Evolutionary conservation across 176 grass and related monocot species (phyloP), one percentile per base, ranked within the genome.

Genomic region (Ensete glaucum): DNA sequence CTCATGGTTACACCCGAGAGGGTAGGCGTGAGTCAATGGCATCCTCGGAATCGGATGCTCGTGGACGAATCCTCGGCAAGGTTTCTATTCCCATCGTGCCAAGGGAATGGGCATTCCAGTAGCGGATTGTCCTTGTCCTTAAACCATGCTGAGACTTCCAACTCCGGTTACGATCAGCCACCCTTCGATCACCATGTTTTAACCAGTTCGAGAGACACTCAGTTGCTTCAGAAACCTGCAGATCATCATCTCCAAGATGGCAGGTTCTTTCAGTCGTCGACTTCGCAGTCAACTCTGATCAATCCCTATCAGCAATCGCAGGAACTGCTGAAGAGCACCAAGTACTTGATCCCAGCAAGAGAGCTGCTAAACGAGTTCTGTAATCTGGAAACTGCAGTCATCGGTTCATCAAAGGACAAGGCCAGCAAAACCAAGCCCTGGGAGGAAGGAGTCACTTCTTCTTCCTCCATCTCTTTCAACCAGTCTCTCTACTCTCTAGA

Each of bases 281-380:
- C 4, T 43, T 43, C 34, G 19, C 3, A 10, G 7, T 10, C 24
- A 34, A 6, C 59, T 2, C 7, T 20, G 19, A 52, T 14, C 12
- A 22, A 49, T 50, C 9, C 74, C 8, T 14, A 13, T 9, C 29
- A 79, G 55, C 64, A 57, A 20, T 17, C 60, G 13, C 55, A 74
- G 72, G 81, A 81, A 73, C 84, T 76, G 16, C 64, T 91, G 53
- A 86, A 84, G 71, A 63, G 78, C 67, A 94, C 96, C 14, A 85
- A 86, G 81, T 99, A 85, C 79, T 88, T 99, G 53, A 5, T 86
- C 52, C 84, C 91, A 29, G 85, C 87, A 34, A 82, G 87, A 71
- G 84, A 94, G 62, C 84, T 99, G 10, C 81, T 99, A 64, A 89
- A 91, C n/a, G 91, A 91, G 48, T 91, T 86, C 87, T 99, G 88